A percentile compares a stretch with the other conserved stretches of the same genome.
Conservation (phyloP, 371 early-diverging fungal genomes). For the Catenaria anguillulae region DNA sequence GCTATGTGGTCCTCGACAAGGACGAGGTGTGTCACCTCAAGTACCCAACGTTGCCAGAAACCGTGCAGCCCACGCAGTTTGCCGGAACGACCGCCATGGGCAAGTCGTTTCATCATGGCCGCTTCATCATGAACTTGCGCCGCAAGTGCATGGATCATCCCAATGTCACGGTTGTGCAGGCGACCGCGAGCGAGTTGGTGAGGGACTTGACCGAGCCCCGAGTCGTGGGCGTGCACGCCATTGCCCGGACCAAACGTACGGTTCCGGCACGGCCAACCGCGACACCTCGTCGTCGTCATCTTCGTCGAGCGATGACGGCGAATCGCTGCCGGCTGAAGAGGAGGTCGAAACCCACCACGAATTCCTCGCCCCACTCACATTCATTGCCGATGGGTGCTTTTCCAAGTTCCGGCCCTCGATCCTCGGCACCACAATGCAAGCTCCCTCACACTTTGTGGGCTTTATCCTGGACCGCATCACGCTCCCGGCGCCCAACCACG, state of each 20-base stretch:
- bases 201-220: constrained; percentile 24
- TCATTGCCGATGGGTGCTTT: constrained; percentile 83
- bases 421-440: constrained; percentile 31
- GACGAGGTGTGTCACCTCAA: constrained; percentile 26
- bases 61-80: background rate
- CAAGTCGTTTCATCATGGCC: constrained; percentile 83
- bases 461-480: constrained; percentile 45
- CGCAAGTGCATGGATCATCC: background rate
- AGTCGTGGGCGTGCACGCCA: constrained; percentile 36
- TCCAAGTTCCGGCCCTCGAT: constrained; percentile 80
- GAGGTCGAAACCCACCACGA: constrained; percentile 3
- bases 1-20: constrained; percentile 61
- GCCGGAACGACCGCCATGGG: constrained; percentile 26
- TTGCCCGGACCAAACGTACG: too few species aligned
- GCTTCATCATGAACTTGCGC: constrained; percentile 72
- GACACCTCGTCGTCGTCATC: background rate
- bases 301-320: constrained; percentile 1
- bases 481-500: constrained; percentile 70
- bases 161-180: constrained; percentile 59
- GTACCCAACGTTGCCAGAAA: constrained; percentile 32
- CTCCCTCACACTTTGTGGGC: constrained; percentile 65
- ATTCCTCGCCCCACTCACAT: constrained; percentile 50
- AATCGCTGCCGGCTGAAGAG: background rate
- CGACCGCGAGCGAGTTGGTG: constrained; percentile 44
- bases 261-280: too few species aligned